Conservation (phyloP, 2,329 filamentous ascomycete species). For the Remersonia thermophila region DNA sequence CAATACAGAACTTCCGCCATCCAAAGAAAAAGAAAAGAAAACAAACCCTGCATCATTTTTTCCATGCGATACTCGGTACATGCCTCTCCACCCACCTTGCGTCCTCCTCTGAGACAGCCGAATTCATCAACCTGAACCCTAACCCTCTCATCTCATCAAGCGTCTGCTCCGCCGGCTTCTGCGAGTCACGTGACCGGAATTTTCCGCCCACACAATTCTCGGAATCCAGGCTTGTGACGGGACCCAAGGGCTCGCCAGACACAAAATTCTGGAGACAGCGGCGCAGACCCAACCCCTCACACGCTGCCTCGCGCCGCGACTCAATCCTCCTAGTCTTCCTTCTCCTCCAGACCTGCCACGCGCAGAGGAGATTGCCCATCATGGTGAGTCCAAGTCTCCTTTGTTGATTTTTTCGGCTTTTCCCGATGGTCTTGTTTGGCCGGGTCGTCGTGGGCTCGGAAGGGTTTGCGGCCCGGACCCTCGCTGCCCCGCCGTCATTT, state of each 20-base stretch:
- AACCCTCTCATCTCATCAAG: no score
- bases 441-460: not conserved
- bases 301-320: conserved; percentile 17
- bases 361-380: conserved; percentile 40
- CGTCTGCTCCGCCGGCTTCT: no score
- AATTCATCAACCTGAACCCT: no score
- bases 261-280: conserved; percentile 18
- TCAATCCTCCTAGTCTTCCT: conserved; percentile 16
- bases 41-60: no score
- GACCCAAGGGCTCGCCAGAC: conserved; percentile 17
- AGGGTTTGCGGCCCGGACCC: no score
- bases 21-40: no score
- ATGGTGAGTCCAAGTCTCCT: conserved; percentile 25
- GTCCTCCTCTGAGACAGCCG: no score
- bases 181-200: conserved; percentile 15
- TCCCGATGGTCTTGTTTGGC: not conserved
- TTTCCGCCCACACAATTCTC: conserved; percentile 17
- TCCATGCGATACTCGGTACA: no score
- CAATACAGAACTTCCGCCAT: no score
- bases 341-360: conserved; percentile 26
- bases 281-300: conserved; percentile 17
- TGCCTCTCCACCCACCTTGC: no score
- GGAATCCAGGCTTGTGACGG: conserved; percentile 14
- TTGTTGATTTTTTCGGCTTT: conserved; percentile 2
- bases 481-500: not conserved